phyloP scores from a whole-genome alignment of 495 filamentous ascomycete genomes.

The Penicillium arizonense region DNA sequence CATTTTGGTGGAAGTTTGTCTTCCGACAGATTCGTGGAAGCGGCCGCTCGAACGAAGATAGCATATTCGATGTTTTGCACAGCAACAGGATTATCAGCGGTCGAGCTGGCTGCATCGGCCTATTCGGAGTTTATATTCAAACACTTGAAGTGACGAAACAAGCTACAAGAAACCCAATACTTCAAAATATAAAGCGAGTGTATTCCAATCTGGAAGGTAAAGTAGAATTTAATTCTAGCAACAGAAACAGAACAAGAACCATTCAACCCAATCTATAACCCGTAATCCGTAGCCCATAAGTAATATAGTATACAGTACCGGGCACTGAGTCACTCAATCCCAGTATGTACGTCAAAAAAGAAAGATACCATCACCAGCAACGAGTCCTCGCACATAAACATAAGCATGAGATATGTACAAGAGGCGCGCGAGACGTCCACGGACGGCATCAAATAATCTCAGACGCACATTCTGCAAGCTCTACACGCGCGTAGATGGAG shows the following conservation, averaged over 20 bases:
- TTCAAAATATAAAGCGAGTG: neutral
- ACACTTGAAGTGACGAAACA: too few relatives aligned
- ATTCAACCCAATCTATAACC: neutral
- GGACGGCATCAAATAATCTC: neutral
- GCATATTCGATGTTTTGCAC: too few relatives aligned
- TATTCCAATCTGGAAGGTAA: conserved; percentile 1
- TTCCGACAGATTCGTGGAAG: too few relatives aligned
- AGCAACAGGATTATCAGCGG: too few relatives aligned
- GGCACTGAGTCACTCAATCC: conserved; percentile 3
- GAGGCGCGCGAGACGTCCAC: neutral
- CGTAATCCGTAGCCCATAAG: neutral
- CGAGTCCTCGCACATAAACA: too few relatives aligned
- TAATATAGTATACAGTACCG: neutral
- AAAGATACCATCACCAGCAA: neutral
- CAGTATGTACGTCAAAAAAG: conserved; percentile 1
- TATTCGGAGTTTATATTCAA: too few relatives aligned
- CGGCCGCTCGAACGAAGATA: too few relatives aligned
- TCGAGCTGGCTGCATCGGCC: too few relatives aligned
- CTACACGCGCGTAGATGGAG: neutral
- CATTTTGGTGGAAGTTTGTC: too few relatives aligned
- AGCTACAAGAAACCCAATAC: too few relatives aligned
- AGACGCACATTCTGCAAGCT: neutral
- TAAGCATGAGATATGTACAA: neutral
- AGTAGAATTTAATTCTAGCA: neutral
- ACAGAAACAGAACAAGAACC: neutral